phyloP scores from a whole-genome alignment of 306 rosid species.

The Betula pendula region DNA sequence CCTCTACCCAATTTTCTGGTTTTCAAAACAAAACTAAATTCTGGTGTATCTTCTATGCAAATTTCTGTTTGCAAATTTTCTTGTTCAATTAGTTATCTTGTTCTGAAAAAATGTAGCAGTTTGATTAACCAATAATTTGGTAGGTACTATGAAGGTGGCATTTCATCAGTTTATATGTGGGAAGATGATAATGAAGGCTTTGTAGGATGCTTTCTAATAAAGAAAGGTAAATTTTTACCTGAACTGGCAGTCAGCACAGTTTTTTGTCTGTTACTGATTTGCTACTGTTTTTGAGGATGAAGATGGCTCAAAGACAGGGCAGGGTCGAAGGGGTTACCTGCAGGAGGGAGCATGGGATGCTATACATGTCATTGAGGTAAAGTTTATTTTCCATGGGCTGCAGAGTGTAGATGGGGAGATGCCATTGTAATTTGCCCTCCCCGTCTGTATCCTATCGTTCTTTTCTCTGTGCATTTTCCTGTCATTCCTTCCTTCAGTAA shows the following conservation, averaged over 20 bases:
- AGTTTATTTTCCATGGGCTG: conserved; percentile 13
- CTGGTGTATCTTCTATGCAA: conserved; percentile 7
- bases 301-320: conserved; percentile 98
- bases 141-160: conserved; percentile 99
- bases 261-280: conserved; percentile 31
- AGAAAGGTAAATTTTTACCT: conserved; percentile 66
- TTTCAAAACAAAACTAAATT: conserved; percentile 18
- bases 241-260: conserved; percentile 15
- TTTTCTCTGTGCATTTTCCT: neutral
- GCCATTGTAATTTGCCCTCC: neutral
- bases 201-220: conserved; percentile 84
- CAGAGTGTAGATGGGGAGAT: neutral
- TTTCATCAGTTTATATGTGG: conserved; percentile 98
- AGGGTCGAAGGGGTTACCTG: conserved; percentile 88
- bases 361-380: conserved; percentile 95
- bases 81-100: conserved; percentile 2
- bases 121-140: conserved; percentile 52
- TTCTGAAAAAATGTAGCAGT: conserved; percentile 35
- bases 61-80: neutral
- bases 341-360: conserved; percentile 99
- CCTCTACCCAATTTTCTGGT: neutral
- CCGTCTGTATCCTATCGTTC: conserved; percentile 8
- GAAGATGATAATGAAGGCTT: conserved; percentile 91
- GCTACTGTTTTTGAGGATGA: conserved; percentile 34
- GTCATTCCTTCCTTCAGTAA: conserved; percentile 1